Base-by-base conservation (phyloP, 2,329 filamentous ascomycete genomes). In the Alternaria alternata region DNA sequence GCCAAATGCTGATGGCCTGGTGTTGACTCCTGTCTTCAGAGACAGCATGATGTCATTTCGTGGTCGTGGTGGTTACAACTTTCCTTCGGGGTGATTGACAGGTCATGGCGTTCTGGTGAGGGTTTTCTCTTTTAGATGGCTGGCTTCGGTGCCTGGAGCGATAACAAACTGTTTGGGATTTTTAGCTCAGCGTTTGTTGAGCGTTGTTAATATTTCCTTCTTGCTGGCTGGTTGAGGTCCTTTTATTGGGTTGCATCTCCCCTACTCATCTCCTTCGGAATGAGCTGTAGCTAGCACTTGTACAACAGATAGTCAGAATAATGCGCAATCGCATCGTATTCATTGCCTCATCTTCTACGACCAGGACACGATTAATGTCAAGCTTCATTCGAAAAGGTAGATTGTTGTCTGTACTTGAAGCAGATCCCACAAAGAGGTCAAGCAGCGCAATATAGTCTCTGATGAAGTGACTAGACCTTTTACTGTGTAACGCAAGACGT, bases 201-300 rank as follows among this genome's bases (percentile, higher is more conserved):
- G 3, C 4, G 12, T 53, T 53, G 7, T 20, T 30, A 12, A 0
- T 9, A 39, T 30, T 20, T 22, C n/a, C 9, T 30, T 26, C 14
- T 30, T 30, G 20, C 14, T 48, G 34, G 32, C 18, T 44, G 53
- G 53, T 55, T 30, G 53, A 55, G 53, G 53, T 57, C 54, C 54
- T 57, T 57, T 44, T 38, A 32, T n/a, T 8, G 18, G 47, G 54
- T 57, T 38, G 54, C n/a, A 57, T 57, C 54, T 57, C 54, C 54
- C 54, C 54, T 44, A 24, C 44, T 36, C 28, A 51, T 39, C 49
- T 43, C 26, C 30, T 36, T 54, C 18, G 34, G n/a, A 20, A 41
- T 32, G 32, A 26, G n/a, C 18, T 16, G 28, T 34, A 42, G 38
- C 38, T 53, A 53, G 51, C 14, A 44, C 26, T 22, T 43, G 26